Evolutionary conservation across 1,284 basidiomycete species (phyloP), one percentile per base, ranked within the genome.

Genomic region (Marasmius sp.): DNA sequence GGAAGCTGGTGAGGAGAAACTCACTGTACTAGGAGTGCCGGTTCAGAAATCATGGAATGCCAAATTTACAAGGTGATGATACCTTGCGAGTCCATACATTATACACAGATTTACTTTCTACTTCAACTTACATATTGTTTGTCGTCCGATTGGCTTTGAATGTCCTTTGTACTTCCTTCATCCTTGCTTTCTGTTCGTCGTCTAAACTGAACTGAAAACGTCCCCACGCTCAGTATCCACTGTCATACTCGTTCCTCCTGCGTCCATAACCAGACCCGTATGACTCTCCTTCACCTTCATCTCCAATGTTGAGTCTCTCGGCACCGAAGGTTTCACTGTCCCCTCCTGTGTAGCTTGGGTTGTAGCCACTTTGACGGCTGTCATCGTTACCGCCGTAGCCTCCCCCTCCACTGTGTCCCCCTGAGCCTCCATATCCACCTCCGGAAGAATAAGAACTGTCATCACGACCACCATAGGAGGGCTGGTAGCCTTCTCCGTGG

Each of bases 301-400:
- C 74, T 14, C 65, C 59, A 22, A 81, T 70, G 61, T 77, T 79
- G 64, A 82, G 66, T 16, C 77, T 72, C 66, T 83, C 82, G 12
- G 76, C 79, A 10, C 81, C 81, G 68, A 79, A 83, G 1, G 82
- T 82, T 20, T 82, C 80, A 43, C 78, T 71, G 27, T 67, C 66
- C 27, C 69, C 68, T 39, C 60, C 61, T 33, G 61, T 52, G 52
- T 68, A 66, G 50, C 64, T 61, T 10, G 58, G 45, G 36, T 60
- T 59, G 49, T 59, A 55, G 10, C 69, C 65, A 47, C 57, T 55
- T 27, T 61, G 62, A 34, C 34, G 49, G 1, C 27, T 51, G 27
- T 57, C 45, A 47, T 41, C 52, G 38, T 54, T 38, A 47, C 18
- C 50, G 33, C 61, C 66, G 50, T 65, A 64, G 16, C 60, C 57